Base-by-base conservation (phyloP, 2,329 filamentous ascomycete species). In the Elsinoe arachidis region DNA sequence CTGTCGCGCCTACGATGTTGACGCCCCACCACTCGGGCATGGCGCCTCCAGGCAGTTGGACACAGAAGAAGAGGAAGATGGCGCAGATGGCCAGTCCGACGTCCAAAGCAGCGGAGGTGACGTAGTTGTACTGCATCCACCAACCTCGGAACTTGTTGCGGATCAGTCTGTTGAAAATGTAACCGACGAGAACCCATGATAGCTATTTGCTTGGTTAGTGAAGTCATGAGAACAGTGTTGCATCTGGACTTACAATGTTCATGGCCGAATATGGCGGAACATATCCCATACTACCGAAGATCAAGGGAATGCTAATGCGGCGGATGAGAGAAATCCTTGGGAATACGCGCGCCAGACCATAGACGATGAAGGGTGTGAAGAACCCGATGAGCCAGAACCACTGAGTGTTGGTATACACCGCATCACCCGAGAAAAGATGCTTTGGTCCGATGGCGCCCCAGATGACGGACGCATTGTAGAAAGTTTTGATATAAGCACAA, bases 101-200 rank as follows among this genome's bases (percentile, higher is more conserved):
- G 67, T 95, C 90, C 59, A 95, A 76, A 1, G 87, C 90, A 0
- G 90, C 90, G 59, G 85, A 89, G 52, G 93, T 76, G 4, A 89
- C 91, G 88, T 95, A 93, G 47, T 88, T 92, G 71, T 95, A 95
- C 71, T 95, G 92, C 55, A 83, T 83, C 90, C 89, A 95, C 90
- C 90, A 95, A 1, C 81, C 84, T 19, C 76, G 77, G 19, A 82
- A 84, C 26, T 84, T 78, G 34, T 81, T 81, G 67, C 84, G 83
- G 65, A 95, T 80, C 60, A 85, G 72, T 68, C 86, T 85, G 69
- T 95, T 95, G 78, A 95, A 95, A 43, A 89, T 64, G 70, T 86
- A 95, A 73, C 88, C 93, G 12, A 95, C 87, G 6, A 93, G 73
- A 0, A 85, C 87, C 88, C 90, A 95, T 43, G 92, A 86, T 2